Conservation (phyloP, 176 grass and related monocot species). For the Aechmea fasciata region DNA sequence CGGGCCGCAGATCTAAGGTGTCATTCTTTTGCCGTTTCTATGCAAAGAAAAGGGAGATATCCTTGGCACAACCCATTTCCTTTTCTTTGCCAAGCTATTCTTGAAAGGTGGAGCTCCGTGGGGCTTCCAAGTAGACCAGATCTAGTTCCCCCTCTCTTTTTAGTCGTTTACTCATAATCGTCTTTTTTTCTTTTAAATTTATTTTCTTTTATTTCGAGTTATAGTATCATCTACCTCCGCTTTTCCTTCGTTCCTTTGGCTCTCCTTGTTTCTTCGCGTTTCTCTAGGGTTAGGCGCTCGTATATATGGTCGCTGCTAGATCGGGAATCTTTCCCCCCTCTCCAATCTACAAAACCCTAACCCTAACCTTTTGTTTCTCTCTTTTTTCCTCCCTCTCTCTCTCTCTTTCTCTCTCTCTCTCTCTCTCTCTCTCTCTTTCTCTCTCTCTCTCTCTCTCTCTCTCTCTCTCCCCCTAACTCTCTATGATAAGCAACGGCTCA, state of each 20-base stretch:
- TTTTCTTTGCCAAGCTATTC: neutral
- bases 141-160: slow-evolving; percentile 13
- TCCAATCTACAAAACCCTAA: slow-evolving; percentile 13
- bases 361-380: slow-evolving; percentile 10
- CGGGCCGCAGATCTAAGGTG: slow-evolving; percentile 21
- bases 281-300: slow-evolving; percentile 10
- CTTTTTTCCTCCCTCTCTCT: neutral
- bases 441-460: too few relatives aligned
- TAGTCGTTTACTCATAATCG: neutral
- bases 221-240: slow-evolving; percentile 26
- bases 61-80: neutral
- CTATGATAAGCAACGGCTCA: neutral
- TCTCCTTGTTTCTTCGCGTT: neutral
- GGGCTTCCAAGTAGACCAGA: slow-evolving; percentile 1
- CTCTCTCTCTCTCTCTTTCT: neutral
- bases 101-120: neutral
- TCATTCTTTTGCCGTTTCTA: slow-evolving; percentile 33
- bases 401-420: neutral
- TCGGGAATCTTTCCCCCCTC: slow-evolving; percentile 8
- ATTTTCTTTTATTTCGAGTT: slow-evolving; percentile 19
- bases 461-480: too few relatives aligned
- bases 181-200: neutral
- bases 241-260: slow-evolving; percentile 14
- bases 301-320: slow-evolving; percentile 8
- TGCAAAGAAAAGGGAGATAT: slow-evolving; percentile 15